These are phyloP conservation scores for Sonneratia caseolaris DNA, from an alignment of 345 rosid genomes.

Conservation along the genomic window DNA sequence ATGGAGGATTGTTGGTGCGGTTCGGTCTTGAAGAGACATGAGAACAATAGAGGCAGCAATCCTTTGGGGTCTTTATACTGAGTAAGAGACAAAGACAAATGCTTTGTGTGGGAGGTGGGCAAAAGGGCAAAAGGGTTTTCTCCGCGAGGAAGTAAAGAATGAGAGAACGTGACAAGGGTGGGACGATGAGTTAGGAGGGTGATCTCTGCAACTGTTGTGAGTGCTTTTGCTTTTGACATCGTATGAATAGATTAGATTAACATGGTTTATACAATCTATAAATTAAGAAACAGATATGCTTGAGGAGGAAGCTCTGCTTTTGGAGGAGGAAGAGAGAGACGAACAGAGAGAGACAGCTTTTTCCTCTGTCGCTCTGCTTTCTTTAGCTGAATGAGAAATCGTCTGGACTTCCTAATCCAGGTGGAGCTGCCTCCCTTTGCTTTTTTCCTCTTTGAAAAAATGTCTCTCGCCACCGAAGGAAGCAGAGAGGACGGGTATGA, in stretches of 20 bases:
- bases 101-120: conserved; percentile 60
- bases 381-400: too few species aligned
- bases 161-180: background rate
- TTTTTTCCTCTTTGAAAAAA: background rate
- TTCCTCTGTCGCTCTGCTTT: too few species aligned
- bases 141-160: conserved; percentile 53
- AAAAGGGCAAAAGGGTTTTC: conserved; percentile 34
- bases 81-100: conserved; percentile 20
- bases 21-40: background rate
- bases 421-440: background rate
- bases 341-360: background rate
- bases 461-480: background rate
- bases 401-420: too few species aligned
- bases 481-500: background rate
- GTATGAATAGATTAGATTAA: background rate
- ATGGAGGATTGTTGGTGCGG: background rate
- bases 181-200: too few species aligned
- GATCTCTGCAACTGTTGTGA: background rate
- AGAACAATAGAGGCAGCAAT: background rate
- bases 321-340: background rate
- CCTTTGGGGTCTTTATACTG: conserved; percentile 8
- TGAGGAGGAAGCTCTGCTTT: background rate
- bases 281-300: background rate
- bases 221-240: conserved; percentile 18
- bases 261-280: background rate